phyloP scores from a whole-genome alignment of 1,284 basidiomycete genomes.

The Schizophyllum amplum region DNA sequence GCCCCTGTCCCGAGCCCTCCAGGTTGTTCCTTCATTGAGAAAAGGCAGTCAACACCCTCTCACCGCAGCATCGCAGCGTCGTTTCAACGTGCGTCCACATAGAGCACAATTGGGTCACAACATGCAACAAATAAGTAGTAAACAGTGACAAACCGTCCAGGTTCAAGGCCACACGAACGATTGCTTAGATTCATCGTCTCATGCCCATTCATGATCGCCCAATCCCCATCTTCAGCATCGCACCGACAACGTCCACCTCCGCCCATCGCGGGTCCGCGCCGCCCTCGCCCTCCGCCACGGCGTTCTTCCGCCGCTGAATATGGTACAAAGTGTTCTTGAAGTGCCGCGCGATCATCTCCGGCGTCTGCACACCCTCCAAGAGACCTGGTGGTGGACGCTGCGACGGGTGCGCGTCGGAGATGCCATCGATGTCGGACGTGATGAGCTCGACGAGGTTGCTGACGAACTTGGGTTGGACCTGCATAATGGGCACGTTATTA shows the following conservation, averaged over 20 bases:
- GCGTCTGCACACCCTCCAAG: constrained; percentile 84
- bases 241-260: constrained; percentile 80
- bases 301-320: constrained; percentile 71
- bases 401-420: constrained; percentile 81
- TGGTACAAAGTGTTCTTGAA: constrained; percentile 86
- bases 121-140: background rate
- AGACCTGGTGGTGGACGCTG: constrained; percentile 74
- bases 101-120: too few relatives aligned
- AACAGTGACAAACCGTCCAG: background rate
- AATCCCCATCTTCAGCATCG: constrained; percentile 80
- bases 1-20: too few relatives aligned
- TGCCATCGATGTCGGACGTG: constrained; percentile 82
- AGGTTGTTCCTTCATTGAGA: too few relatives aligned
- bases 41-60: too few relatives aligned
- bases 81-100: too few relatives aligned
- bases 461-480: constrained; percentile 89
- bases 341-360: constrained; percentile 87
- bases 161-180: too few relatives aligned
- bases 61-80: too few relatives aligned
- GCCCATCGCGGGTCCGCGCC: constrained; percentile 60
- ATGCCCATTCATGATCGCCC: constrained; percentile 28
- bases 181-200: background rate
- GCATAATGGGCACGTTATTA: too few relatives aligned
- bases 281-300: constrained; percentile 35
- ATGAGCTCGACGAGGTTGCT: constrained; percentile 92